These are phyloP conservation scores for Quercus gilva DNA, from an alignment of 306 rosid species.

Conservation along the genomic window DNA sequence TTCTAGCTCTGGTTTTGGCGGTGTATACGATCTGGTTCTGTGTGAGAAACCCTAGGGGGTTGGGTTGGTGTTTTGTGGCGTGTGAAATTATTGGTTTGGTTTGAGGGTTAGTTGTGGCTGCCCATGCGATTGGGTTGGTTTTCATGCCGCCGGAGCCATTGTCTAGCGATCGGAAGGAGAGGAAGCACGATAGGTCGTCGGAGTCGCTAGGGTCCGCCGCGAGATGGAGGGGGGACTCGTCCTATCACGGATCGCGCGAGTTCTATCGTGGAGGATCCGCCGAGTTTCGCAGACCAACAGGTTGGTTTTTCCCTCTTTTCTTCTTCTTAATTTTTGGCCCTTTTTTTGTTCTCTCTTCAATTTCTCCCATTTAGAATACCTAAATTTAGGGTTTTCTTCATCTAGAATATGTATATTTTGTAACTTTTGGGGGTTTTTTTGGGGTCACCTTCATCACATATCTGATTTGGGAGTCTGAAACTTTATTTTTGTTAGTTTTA, in stretches of 20 bases:
- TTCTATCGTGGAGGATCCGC: conserved; percentile 77
- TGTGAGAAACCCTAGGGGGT: conserved; percentile 7
- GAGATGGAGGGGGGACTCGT: conserved; percentile 95
- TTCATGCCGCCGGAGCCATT: conserved; percentile 99
- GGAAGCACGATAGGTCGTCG: conserved; percentile 96
- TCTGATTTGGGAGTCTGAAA: too few species aligned
- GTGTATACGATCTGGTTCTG: conserved; percentile 26
- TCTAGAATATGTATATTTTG: too few species aligned
- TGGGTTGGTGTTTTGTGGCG: background rate
- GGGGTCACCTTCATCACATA: too few species aligned
- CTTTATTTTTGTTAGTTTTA: background rate
- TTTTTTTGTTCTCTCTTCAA: background rate
- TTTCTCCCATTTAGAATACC: background rate
- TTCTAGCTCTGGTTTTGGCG: too few species aligned
- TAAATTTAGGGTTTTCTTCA: background rate
- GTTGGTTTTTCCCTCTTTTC: conserved; percentile 35
- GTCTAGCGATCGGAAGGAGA: conserved; percentile 99
- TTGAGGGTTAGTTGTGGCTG: conserved; percentile 32
- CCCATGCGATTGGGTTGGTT: conserved; percentile 78
- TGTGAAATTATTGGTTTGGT: conserved; percentile 28
- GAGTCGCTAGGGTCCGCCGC: conserved; percentile 73
- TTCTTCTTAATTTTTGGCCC: background rate
- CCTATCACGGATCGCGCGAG: conserved; percentile 71
- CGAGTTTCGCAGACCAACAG: conserved; percentile 77
- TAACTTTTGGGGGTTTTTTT: too few species aligned